phyloP scores from a whole-genome alignment of 306 rosid species.

The Sindora glabra region DNA sequence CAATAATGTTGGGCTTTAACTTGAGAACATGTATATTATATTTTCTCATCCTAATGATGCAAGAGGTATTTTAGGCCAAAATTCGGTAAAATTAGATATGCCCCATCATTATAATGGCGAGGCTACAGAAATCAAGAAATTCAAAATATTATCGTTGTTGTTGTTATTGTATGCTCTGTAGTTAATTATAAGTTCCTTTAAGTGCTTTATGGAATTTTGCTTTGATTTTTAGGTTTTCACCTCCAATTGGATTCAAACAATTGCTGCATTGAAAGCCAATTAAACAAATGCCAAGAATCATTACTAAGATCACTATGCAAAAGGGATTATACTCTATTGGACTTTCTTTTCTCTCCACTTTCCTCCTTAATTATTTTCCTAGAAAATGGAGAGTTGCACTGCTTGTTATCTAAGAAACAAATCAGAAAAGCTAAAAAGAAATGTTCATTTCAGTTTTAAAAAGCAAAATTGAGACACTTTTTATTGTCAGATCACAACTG shows the following conservation, averaged over 20 bases:
- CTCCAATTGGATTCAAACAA: slow-evolving; percentile 12
- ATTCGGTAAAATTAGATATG: too few relatives aligned
- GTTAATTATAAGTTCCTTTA: slow-evolving; percentile 2
- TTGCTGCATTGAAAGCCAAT: neutral
- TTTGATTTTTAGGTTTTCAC: neutral
- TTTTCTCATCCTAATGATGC: slow-evolving; percentile 12
- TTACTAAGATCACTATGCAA: neutral
- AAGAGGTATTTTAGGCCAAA: slow-evolving; percentile 1
- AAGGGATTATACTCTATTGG: neutral
- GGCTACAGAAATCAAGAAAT: too few relatives aligned
- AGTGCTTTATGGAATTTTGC: slow-evolving; percentile 20
- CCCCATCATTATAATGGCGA: too few relatives aligned
- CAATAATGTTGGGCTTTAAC: slow-evolving; percentile 8
- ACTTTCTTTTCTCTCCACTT: slow-evolving; percentile 5
- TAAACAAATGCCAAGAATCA: slow-evolving; percentile 1
- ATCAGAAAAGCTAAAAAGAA: neutral
- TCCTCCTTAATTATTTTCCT: neutral
- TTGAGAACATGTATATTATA: slow-evolving; percentile 7
- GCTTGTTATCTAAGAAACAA: neutral
- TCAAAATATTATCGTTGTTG: too few relatives aligned
- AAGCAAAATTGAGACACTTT: slow-evolving; percentile 24
- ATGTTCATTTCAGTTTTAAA: neutral
- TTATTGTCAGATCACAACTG: slow-evolving; percentile 21
- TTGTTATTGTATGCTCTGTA: too few relatives aligned
- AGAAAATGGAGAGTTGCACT: neutral